Evolutionary conservation across 148 eudicot genomes (phyloP).

Genomic region (Spergularia marina): DNA sequence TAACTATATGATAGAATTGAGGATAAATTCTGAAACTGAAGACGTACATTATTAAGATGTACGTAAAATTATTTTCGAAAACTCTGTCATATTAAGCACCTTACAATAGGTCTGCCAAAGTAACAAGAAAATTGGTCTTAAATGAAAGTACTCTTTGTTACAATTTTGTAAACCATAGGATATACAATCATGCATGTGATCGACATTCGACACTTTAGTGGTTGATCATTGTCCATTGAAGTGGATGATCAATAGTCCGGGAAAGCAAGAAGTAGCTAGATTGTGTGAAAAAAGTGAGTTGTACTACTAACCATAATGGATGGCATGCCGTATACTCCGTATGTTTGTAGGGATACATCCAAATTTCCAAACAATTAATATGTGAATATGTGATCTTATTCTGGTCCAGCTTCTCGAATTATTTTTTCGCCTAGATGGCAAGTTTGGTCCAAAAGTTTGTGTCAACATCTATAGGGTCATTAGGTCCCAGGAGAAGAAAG

Average conservation of each 20-base stretch:
- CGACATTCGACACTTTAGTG: not conserved
- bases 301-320: not conserved
- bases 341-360: not conserved
- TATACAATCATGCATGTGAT: not conserved
- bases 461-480: not conserved
- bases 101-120: too few relatives aligned
- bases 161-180: too few relatives aligned
- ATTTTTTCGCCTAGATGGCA: constrained; percentile 9
- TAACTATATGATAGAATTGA: not conserved
- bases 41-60: too few relatives aligned
- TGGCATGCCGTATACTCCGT: constrained; percentile 13
- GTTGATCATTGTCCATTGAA: not conserved
- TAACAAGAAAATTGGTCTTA: too few relatives aligned
- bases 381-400: not conserved
- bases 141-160: too few relatives aligned
- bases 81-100: too few relatives aligned
- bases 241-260: not conserved
- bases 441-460: constrained; percentile 7
- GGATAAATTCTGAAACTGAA: too few relatives aligned
- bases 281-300: not conserved
- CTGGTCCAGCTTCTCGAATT: not conserved
- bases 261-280: constrained; percentile 1
- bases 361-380: not conserved
- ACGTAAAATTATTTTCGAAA: too few relatives aligned
- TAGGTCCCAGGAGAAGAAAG: not conserved